Conservation (phyloP, 2,329 filamentous ascomycete species). For the Clonostachys sp. region DNA sequence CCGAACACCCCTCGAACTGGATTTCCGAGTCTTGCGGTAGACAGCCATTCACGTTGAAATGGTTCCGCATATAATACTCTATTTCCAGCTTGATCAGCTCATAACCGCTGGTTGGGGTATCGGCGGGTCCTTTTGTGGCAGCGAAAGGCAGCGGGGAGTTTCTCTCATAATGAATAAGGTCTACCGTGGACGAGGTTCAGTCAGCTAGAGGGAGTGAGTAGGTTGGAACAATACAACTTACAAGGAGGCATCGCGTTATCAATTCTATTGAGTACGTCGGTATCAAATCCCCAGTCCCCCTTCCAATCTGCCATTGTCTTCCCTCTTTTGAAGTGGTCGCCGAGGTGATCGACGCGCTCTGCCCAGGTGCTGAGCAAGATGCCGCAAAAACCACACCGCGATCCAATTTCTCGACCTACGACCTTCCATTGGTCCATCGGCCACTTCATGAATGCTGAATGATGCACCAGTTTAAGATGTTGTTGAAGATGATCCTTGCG, state of each 20-base stretch:
- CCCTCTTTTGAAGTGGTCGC: conserved; percentile 30
- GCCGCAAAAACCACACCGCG: conserved; percentile 30
- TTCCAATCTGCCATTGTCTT: conserved; percentile 32
- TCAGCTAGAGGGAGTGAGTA: conserved; percentile 26
- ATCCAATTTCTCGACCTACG: conserved; percentile 14
- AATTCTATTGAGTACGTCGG: conserved; percentile 23
- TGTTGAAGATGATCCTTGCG: conserved; percentile 32
- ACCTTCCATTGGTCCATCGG: conserved; percentile 35
- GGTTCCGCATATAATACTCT: conserved; percentile 11
- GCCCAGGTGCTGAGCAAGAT: conserved; percentile 24
- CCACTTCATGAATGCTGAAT: conserved; percentile 28
- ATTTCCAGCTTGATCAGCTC: conserved; percentile 25
- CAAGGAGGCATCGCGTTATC: conserved; percentile 32
- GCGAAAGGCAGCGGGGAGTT: conserved; percentile 24
- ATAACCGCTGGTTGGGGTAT: conserved; percentile 16
- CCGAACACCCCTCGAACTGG: conserved; percentile 12
- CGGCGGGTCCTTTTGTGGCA: conserved; percentile 7
- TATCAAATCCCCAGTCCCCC: conserved; percentile 32
- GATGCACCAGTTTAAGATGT: conserved; percentile 29
- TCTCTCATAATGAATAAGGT: conserved; percentile 31
- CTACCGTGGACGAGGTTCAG: conserved; percentile 11
- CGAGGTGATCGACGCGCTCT: conserved; percentile 26
- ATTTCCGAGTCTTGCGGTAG: conserved; percentile 9
- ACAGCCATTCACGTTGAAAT: conserved; percentile 4
- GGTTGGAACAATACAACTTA: conserved; percentile 22